These are phyloP conservation scores for Mortierella sp. DNA, from an alignment of 371 early-diverging fungal species.

Conservation along the genomic window DNA sequence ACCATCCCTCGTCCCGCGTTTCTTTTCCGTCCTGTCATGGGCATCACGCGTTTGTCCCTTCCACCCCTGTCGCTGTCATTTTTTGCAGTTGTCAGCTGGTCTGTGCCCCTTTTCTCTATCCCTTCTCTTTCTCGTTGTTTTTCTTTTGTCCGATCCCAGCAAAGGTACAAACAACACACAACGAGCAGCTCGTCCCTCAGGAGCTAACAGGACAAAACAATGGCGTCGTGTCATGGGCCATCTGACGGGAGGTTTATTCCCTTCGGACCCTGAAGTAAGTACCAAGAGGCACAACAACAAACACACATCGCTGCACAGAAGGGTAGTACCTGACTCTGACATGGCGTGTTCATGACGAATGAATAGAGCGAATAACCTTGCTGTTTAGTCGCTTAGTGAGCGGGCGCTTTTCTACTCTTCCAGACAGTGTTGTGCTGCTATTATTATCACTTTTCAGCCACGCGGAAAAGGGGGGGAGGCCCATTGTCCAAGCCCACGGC, in stretches of 20 bases:
- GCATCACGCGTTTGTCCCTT: conserved; percentile 5
- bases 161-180: not conserved
- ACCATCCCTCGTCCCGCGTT: not conserved
- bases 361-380: not conserved
- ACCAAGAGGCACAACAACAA: not conserved
- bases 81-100: conserved; percentile 27
- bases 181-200: no score
- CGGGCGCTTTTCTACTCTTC: not conserved
- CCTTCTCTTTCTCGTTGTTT: not conserved
- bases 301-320: not conserved
- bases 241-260: not conserved
- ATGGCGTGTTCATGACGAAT: conserved; percentile 9
- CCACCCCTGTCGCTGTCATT: not conserved
- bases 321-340: not conserved
- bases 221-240: conserved; percentile 6
- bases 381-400: not conserved
- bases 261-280: conserved; percentile 17
- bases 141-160: conserved; percentile 2
- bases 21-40: conserved; percentile 1
- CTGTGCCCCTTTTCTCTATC: conserved; percentile 29
- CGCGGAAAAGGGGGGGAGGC: not conserved
- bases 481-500: not conserved
- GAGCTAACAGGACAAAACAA: not conserved
- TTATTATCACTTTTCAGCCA: conserved; percentile 3
- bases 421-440: not conserved